Evolutionary conservation across 306 rosid species (phyloP), one percentile per base, ranked within the genome.

Genomic region (Vachellia pachyceras): DNA sequence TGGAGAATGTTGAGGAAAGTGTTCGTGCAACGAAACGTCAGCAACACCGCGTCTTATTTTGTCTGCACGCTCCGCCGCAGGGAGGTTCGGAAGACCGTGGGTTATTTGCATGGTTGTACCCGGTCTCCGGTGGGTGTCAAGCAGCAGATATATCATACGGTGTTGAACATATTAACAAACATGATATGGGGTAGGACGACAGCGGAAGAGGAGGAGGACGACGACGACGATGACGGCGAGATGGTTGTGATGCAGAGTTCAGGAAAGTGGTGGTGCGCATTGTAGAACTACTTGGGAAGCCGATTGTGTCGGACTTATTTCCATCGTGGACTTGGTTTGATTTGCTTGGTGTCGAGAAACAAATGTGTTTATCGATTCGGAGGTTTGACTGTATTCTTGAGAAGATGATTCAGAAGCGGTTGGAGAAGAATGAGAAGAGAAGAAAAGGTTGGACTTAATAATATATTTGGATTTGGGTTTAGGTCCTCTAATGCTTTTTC

Each of bases 1-100:
- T 94, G 98, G 98, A 81, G 97, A 54, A 92, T 86, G 97, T 47
- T 92, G 79, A 61, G 97, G 41, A 94, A 88, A 79, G 88, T 92
- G n/a, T n/a, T n/a, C n/a, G n/a, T n/a, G n/a, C n/a, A n/a, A n/a
- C n/a, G n/a, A n/a, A n/a, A n/a, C n/a, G 2, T 91, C 5, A 88
- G 90, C 69, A 85, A 87, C 77, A 69, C 75, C 3, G 81, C 84
- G 7, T 67, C 87, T 6, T 93, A 92, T 61, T 87, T 91, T 1
- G 89, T 91, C 1, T 90, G 91, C 65, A 70, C 64, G n/a, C n/a
- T n/a, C n/a, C n/a, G n/a, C n/a, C n/a, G n/a, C n/a, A n/a, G n/a
- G n/a, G n/a, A n/a, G n/a, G n/a, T n/a, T n/a, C n/a, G n/a, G n/a
- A n/a, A n/a, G n/a, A n/a, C n/a, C n/a, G n/a, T n/a, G n/a, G n/a